Evolutionary conservation across 1,284 basidiomycete genomes (phyloP), one percentile per base, ranked within the genome.

Genomic region (Puccinia horiana): DNA sequence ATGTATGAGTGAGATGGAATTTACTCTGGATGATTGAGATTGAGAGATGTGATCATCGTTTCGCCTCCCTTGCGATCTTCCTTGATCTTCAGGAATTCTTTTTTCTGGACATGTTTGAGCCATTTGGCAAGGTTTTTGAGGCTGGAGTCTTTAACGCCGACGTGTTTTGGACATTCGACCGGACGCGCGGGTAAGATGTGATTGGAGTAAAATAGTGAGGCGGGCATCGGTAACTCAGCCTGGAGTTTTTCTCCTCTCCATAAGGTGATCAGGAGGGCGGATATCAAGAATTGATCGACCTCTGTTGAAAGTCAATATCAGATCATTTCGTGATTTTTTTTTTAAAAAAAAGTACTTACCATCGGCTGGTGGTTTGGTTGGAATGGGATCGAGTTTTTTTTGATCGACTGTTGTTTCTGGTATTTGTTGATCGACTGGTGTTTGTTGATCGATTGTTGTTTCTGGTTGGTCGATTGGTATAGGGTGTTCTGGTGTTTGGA

Each of bases 41-140:
- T 75, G 32, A 75, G 23, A 37, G 32, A 2, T 23, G 49, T 26
- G 52, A 75, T 40, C n/a, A 75, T 12, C 11, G 72, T 75, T 47
- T 79, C 65, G 16, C 63, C 77, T 37, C 63, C 65, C 54, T 79
- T 79, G n/a, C 77, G 65, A 16, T 79, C 77, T 32, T 79, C 77
- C 54, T 79, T 79, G 35, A 69, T n/a, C n/a, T 20, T 37, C n/a
- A 79, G 26, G 20, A 70, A 40, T 1, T 40, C 65, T 42, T 58
- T 79, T 29, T 79, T 79, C 37, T 79, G 77, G 8, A 52, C 26
- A 12, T 32, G 20, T 42, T 79, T 79, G 42, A 79, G 26, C 77
- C 77, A 79, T 32, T 79, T 79, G 4, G 47, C 29, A 2, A 79
- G n/a, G 18, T 20, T 79, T 35, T 79, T 79, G n/a, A 49, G 44